These are phyloP conservation scores for Venturia effusa DNA, from an alignment of 2,329 filamentous ascomycete species.

Conservation along the genomic window DNA sequence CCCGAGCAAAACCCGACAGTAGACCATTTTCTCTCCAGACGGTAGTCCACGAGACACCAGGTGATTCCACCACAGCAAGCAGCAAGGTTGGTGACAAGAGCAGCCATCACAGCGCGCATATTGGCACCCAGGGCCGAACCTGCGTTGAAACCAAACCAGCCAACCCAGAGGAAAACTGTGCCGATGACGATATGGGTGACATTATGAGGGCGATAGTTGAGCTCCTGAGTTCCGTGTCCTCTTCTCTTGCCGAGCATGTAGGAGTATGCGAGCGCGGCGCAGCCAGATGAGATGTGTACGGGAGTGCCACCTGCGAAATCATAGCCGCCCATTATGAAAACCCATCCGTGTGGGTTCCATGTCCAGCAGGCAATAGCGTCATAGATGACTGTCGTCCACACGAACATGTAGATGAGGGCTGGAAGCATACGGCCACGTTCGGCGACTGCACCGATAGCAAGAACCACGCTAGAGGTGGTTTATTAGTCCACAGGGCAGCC, in stretches of 20 bases:
- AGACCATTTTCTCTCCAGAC: constrained; percentile 83
- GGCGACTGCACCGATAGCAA: constrained; percentile 74
- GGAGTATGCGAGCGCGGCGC: constrained; percentile 77
- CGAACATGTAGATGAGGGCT: constrained; percentile 83
- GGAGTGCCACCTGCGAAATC: constrained; percentile 88
- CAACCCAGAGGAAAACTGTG: constrained; percentile 89
- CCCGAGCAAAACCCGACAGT: constrained; percentile 90
- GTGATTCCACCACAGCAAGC: constrained; percentile 78
- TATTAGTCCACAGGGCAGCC: not conserved
- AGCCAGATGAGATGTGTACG: constrained; percentile 77
- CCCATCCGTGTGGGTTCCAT: constrained; percentile 79
- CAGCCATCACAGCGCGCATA: constrained; percentile 76
- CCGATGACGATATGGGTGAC: constrained; percentile 87
- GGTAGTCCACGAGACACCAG: constrained; percentile 83
- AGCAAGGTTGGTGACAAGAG: constrained; percentile 74
- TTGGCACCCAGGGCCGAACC: constrained; percentile 74
- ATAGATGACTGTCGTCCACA: constrained; percentile 85
- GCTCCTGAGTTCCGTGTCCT: constrained; percentile 74
- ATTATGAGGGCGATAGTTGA: constrained; percentile 89
- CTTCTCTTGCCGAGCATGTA: constrained; percentile 81
- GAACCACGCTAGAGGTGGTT: constrained; percentile 26
- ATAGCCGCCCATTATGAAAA: constrained; percentile 64
- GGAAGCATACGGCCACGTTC: constrained; percentile 83
- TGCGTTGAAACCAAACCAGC: constrained; percentile 93
- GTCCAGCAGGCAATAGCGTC: constrained; percentile 93